phyloP scores from a whole-genome alignment of 192 early-diverging fungal genomes.

The Coemansia sp. region DNA sequence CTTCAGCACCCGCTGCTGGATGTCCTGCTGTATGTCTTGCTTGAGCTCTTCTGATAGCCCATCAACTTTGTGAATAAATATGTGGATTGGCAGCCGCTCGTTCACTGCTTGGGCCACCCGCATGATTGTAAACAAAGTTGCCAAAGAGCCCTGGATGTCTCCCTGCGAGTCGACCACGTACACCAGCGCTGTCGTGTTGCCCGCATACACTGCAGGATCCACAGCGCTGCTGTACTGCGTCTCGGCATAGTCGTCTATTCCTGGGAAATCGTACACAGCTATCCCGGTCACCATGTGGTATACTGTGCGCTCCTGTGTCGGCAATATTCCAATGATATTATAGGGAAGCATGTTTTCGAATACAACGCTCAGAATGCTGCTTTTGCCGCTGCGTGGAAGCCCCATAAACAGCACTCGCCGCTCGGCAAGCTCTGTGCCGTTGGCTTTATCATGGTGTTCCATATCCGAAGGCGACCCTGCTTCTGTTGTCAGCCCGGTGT shows the following conservation, averaged over 20 bases:
- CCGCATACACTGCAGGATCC: constrained; percentile 65
- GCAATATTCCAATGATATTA: constrained; percentile 34
- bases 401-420: constrained; percentile 51
- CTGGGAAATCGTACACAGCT: constrained; percentile 87
- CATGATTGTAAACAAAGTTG: constrained; percentile 70
- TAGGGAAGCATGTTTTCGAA: constrained; percentile 31
- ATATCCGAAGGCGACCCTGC: constrained; percentile 16
- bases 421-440: constrained; percentile 19
- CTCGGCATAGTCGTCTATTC: constrained; percentile 80
- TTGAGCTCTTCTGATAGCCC: constrained; percentile 94
- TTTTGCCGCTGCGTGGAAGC: constrained; percentile 50
- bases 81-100: constrained; percentile 82
- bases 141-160: constrained; percentile 78
- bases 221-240: constrained; percentile 40
- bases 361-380: constrained; percentile 41
- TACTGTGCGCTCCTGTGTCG: constrained; percentile 27
- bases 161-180: constrained; percentile 98
- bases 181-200: constrained; percentile 72
- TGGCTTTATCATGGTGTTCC: constrained; percentile 8
- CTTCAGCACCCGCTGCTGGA: constrained; percentile 88
- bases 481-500: constrained; percentile 26
- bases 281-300: constrained; percentile 42
- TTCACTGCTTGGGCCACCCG: constrained; percentile 75
- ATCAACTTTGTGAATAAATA: constrained; percentile 97
- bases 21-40: constrained; percentile 93